These are phyloP conservation scores for Fomitopsis schrenkii DNA, from an alignment of 1,284 basidiomycete species.

Conservation along the genomic window DNA sequence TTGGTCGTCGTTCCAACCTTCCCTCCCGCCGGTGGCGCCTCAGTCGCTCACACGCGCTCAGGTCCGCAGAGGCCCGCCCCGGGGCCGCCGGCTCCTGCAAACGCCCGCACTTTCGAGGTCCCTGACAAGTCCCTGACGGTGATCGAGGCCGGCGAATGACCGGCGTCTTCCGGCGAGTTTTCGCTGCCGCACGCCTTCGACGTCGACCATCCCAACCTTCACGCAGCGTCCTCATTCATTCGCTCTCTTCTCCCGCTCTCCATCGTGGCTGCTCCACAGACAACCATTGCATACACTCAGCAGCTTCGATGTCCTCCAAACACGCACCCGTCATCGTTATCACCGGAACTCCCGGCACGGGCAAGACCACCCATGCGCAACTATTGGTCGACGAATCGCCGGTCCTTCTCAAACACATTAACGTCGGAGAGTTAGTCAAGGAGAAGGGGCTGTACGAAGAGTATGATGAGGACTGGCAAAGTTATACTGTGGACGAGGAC, in stretches of 20 bases:
- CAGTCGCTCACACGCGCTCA: not conserved
- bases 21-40: not conserved
- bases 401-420: constrained; percentile 75
- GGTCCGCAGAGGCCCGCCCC: no score
- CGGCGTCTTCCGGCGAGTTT: constrained; percentile 5
- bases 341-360: constrained; percentile 86
- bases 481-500: constrained; percentile 94
- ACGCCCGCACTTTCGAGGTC: not conserved
- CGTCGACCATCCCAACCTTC: not conserved
- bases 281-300: not conserved
- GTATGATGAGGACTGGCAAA: constrained; percentile 93
- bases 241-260: not conserved
- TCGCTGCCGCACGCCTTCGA: not conserved
- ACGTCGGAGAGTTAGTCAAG: constrained; percentile 89
- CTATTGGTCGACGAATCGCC: constrained; percentile 68
- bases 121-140: not conserved
- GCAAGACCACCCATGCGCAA: constrained; percentile 89
- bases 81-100: not conserved
- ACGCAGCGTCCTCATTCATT: not conserved
- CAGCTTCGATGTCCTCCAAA: constrained; percentile 16
- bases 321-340: constrained; percentile 83
- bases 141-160: not conserved
- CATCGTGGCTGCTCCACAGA: not conserved
- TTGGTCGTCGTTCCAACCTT: not conserved
- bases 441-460: constrained; percentile 79